Percentiles rank a stretch among this genome's conserved stretches.
phyloP scores from a whole-genome alignment of 2,329 filamentous ascomycete species.

The Neofusicoccum sp. region DNA sequence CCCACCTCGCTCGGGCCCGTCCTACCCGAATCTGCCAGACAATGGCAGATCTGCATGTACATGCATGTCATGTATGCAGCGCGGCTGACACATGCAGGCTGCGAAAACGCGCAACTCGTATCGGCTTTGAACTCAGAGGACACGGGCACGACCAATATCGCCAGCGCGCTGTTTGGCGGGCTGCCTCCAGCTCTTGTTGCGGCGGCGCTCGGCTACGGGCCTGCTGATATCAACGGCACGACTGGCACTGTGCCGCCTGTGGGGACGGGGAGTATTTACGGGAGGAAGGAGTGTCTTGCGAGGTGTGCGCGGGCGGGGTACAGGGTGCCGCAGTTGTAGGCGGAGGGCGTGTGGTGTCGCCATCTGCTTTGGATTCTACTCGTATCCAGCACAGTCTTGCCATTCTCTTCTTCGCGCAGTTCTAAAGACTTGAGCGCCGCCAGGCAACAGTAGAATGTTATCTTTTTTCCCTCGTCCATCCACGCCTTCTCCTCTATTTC shows the following conservation, averaged over 20 bases:
- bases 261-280: slow-evolving; percentile 44
- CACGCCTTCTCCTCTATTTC: too few relatives aligned
- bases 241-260: slow-evolving; percentile 36
- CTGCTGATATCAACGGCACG: slow-evolving; percentile 31
- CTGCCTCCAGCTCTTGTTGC: slow-evolving; percentile 42
- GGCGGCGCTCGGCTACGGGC: slow-evolving; percentile 43
- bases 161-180: slow-evolving; percentile 42
- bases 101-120: slow-evolving; percentile 49
- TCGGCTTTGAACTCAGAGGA: slow-evolving; percentile 52
- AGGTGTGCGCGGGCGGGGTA: slow-evolving; percentile 28
- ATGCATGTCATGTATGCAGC: too few relatives aligned
- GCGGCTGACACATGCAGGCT: slow-evolving; percentile 33
- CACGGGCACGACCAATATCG: slow-evolving; percentile 50
- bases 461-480: neutral
- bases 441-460: neutral
- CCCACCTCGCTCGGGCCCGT: neutral
- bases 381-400: neutral
- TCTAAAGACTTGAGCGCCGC: neutral
- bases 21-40: neutral
- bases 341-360: neutral
- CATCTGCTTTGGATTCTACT: neutral
- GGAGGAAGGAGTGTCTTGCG: slow-evolving; percentile 40
- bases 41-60: too few relatives aligned
- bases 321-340: neutral
- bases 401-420: neutral